Base-by-base conservation (phyloP, 169 alveolate genomes). In the Plasmodium chabaudi region DNA sequence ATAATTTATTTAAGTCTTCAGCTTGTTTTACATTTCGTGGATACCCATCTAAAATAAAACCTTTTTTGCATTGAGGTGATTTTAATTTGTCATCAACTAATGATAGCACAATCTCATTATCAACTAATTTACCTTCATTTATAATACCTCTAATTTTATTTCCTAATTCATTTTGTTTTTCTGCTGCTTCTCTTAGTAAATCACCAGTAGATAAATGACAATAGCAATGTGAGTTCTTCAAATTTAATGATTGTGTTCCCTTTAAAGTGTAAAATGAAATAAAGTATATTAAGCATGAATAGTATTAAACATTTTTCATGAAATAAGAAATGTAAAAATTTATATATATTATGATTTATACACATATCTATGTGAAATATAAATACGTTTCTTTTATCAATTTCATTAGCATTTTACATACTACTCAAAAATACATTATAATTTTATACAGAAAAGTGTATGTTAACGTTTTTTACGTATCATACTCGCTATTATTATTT, bases 11-110 rank as follows among this genome's bases (percentile, higher is more conserved):
- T 74, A 91, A 87, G 53, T 95, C 97, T 77, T 96, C 95, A 25
- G 99, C 99, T 88, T 97, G 98, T 63, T 95, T 92, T 39, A 94
- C 93, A 71, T 97, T 96, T 88, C 99, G 93, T 21, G 99, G 99
- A 93, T 96, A 97, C 5, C 99, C 99, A 89, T 98, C 99, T 39
- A 98, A 93, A 74, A 98, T 96, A 51, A 97, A 96, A 23, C 99
- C 99, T 70, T 97, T 88, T 74, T 89, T 92, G 89, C 98, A 96
- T 64, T 89, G 92, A 17, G 98, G 98, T 72, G 97, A 88, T 21
- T 94, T 95, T 74, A 97, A 82, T 69, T 96, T 95, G 47, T 95
- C 96, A 57, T 96, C 95, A 49, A 97, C 96, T 64, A 97, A 74
- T 42, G 95, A 93, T 61, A 96, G 82, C 47, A 97, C 97, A 49